Conservation (phyloP, 225 moss, liverwort and hornwort genomes). For the Marchantia paleacea region DNA sequence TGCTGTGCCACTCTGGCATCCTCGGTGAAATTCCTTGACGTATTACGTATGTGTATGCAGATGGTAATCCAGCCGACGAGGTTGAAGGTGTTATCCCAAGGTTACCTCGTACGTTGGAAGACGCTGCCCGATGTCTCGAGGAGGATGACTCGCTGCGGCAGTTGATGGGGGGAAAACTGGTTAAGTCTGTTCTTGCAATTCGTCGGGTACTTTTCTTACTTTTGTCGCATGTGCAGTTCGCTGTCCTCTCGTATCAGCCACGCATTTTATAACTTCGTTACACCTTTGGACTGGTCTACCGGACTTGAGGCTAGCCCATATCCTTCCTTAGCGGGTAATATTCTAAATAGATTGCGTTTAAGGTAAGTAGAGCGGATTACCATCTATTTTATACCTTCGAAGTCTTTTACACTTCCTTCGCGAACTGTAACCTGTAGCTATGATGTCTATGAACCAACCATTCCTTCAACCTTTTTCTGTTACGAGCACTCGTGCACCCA, state of each 20-base stretch:
- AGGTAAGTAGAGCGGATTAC: not conserved
- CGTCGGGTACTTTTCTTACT: slow-evolving; percentile 50
- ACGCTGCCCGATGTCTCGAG: slow-evolving; percentile 53
- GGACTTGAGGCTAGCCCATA: too few species aligned
- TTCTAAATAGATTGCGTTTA: not conserved
- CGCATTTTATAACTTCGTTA: too few species aligned
- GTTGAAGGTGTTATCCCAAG: slow-evolving; percentile 44
- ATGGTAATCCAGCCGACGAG: slow-evolving; percentile 50
- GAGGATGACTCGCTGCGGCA: slow-evolving; percentile 41
- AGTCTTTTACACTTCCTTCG: too few species aligned
- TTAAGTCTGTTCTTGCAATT: slow-evolving; percentile 49
- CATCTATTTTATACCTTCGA: too few species aligned
- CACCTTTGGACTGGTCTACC: too few species aligned
- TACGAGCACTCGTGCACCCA: too few species aligned
- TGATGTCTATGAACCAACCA: too few species aligned
- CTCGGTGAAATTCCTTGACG: not conserved
- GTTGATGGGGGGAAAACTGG: slow-evolving; percentile 64
- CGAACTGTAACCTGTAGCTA: too few species aligned
- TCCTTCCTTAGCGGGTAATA: too few species aligned
- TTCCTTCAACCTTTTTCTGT: too few species aligned
- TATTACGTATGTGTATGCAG: slow-evolving; percentile 21
- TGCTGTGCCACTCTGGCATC: not conserved
- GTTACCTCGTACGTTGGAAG: slow-evolving; percentile 51
- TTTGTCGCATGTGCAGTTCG: not conserved
- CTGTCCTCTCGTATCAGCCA: not conserved